Conservation (phyloP, 345 rosid genomes). For the Stellera chamaejasme region DNA sequence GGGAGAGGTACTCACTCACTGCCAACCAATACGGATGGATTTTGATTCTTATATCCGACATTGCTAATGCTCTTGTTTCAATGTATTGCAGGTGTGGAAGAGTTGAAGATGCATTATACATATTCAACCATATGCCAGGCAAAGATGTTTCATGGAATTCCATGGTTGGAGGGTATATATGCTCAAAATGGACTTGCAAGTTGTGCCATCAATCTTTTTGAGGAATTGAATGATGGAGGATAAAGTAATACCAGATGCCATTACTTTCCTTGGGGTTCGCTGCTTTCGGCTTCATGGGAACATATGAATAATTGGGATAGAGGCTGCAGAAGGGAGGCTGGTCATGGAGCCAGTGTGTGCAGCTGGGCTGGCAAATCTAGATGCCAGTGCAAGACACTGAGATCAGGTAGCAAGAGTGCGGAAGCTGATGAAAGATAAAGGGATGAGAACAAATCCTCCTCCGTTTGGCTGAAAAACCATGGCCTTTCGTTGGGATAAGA, state of each 20-base stretch:
- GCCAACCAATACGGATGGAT: slow-evolving; percentile 58
- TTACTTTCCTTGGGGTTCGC: slow-evolving; percentile 81
- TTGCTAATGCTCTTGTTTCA: slow-evolving; percentile 70
- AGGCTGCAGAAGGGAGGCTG: slow-evolving; percentile 75
- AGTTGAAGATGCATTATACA: slow-evolving; percentile 34
- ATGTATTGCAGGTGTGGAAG: slow-evolving; percentile 84
- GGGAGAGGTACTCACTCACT: slow-evolving; percentile 79
- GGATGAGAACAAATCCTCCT: slow-evolving; percentile 56
- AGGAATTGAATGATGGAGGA: slow-evolving; percentile 47
- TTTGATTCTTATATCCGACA: slow-evolving; percentile 43
- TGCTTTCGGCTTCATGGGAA: slow-evolving; percentile 68
- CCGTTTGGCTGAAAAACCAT: no score
- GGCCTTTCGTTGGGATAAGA: neutral
- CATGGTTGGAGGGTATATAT: slow-evolving; percentile 86
- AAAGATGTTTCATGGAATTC: slow-evolving; percentile 91
- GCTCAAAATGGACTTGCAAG: slow-evolving; percentile 70
- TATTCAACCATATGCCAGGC: slow-evolving; percentile 34
- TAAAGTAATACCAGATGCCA: slow-evolving; percentile 46
- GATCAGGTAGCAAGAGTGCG: slow-evolving; percentile 64
- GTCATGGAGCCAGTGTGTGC: slow-evolving; percentile 69
- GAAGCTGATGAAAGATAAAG: slow-evolving; percentile 74
- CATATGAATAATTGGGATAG: slow-evolving; percentile 63
- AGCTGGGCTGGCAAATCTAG: slow-evolving; percentile 65
- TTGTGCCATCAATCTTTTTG: slow-evolving; percentile 51
- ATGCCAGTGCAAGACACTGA: slow-evolving; percentile 61